Evolutionary conservation across 371 early-diverging fungal genomes (phyloP), one percentile per base, ranked within the genome.

Genomic region (Phascolomyces articulosus): DNA sequence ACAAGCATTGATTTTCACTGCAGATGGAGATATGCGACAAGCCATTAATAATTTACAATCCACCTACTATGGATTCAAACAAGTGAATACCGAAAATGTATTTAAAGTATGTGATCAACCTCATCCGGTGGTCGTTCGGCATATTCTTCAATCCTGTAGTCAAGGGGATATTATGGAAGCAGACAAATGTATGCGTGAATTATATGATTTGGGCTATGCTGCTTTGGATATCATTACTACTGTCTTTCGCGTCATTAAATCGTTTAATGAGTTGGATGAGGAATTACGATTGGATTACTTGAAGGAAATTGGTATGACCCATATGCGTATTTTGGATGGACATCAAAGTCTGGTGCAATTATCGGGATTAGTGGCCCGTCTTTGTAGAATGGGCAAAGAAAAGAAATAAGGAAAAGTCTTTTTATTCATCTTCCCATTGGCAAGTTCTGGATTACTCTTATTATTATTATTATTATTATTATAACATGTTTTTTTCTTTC

Each of bases 1-100:
- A 13, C 93, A 96, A 62, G 97, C 98, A 1, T 75, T 99, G 41
- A 91, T 97, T 15, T 97, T 98, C 70, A 92, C 95, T 18, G 90
- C 97, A 9, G 99, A 99, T 63, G 99, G 99, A 26, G 99, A 99
- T 78, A 96, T 99, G 95, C 91, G 99, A 40, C 98, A 98, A 81
- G 98, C 96, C 2, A 84, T 99, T 71, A 99, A 99, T 75, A 96
- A 98, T 66, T 83, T 99, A 60, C 99, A 99, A 75, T 87, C 96
- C 6, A 94, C 97, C 0, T 83, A 79, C 63, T 87, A 92, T 38
- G 96, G 95, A n/a, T 92, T 95, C 62, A 90, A 89, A 10, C 82
- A 87, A 62, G 86, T 98, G 23, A 91, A 87, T 55, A 85, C 88
- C 6, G 96, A 95, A 23, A 93, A 95, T 64, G 97, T 98, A 1